phyloP scores from a whole-genome alignment of 345 rosid genomes.

The Citrus maxima region DNA sequence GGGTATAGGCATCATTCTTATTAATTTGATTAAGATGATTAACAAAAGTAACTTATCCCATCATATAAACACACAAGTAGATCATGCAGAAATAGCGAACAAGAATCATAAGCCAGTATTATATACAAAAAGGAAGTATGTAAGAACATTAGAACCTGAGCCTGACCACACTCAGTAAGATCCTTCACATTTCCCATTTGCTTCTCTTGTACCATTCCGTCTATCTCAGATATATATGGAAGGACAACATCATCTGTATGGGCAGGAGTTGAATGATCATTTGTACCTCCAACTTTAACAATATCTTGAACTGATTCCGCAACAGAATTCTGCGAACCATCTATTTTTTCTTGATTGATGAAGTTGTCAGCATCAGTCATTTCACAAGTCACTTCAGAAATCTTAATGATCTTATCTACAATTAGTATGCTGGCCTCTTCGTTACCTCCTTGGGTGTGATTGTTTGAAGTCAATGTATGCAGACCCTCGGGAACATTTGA shows the following conservation, averaged over 20 bases:
- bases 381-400: constrained; percentile 44
- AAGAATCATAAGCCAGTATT: not conserved
- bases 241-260: not conserved
- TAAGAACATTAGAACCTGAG: constrained; percentile 24
- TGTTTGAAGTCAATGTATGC: constrained; percentile 29
- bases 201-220: constrained; percentile 17
- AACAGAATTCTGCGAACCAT: constrained; percentile 26
- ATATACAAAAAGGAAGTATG: not conserved
- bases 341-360: constrained; percentile 30
- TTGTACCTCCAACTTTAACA: constrained; percentile 18
- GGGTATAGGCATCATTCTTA: not conserved
- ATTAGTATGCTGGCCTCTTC: constrained; percentile 30
- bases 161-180: constrained; percentile 20
- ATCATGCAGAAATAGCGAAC: not conserved
- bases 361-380: constrained; percentile 28
- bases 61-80: not conserved
- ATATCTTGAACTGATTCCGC: constrained; percentile 13
- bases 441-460: constrained; percentile 28
- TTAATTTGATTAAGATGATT: not conserved
- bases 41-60: not conserved
- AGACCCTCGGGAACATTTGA: constrained; percentile 8
- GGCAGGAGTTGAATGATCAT: constrained; percentile 10
- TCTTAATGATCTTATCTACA: constrained; percentile 40
- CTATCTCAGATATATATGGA: not conserved
- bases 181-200: constrained; percentile 10